phyloP scores from a whole-genome alignment of 108 stramenopile genomes.

The Cyclotella cryptica region DNA sequence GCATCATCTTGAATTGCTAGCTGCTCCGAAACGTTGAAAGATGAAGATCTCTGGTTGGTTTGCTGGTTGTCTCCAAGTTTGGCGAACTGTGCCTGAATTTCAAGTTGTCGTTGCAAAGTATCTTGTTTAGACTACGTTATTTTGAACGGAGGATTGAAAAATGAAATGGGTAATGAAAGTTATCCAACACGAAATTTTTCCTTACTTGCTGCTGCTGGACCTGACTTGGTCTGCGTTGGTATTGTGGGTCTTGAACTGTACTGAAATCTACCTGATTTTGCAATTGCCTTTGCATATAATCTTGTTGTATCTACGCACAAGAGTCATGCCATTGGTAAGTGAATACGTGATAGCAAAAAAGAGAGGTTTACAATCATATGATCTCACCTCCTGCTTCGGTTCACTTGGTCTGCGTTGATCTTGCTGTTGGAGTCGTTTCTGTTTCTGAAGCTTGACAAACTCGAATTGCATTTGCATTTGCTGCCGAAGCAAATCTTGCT shows the following conservation, averaged over 20 bases:
- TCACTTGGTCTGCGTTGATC: not conserved
- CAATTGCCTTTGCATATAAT: too few relatives aligned
- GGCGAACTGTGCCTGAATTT: not conserved
- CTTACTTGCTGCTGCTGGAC: too few relatives aligned
- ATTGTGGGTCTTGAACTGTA: too few relatives aligned
- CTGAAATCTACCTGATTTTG: too few relatives aligned
- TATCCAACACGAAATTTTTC: too few relatives aligned
- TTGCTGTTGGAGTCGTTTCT: not conserved
- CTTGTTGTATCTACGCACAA: too few relatives aligned
- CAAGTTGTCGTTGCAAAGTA: too few relatives aligned
- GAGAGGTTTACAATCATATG: not conserved
- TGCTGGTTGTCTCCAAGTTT: not conserved
- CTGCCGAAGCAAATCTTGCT: not conserved
- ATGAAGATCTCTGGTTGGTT: not conserved
- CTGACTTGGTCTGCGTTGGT: too few relatives aligned
- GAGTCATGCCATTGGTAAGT: not conserved
- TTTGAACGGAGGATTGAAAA: too few relatives aligned
- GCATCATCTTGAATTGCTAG: not conserved
- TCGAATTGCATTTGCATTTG: constrained; percentile 6
- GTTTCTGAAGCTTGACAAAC: not conserved
- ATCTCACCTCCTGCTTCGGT: not conserved
- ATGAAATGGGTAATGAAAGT: too few relatives aligned
- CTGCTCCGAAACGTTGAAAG: not conserved
- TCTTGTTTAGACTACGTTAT: too few relatives aligned
- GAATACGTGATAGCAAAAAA: not conserved